Conservation (phyloP, 1,284 basidiomycete species). For the Trametes sp. region DNA sequence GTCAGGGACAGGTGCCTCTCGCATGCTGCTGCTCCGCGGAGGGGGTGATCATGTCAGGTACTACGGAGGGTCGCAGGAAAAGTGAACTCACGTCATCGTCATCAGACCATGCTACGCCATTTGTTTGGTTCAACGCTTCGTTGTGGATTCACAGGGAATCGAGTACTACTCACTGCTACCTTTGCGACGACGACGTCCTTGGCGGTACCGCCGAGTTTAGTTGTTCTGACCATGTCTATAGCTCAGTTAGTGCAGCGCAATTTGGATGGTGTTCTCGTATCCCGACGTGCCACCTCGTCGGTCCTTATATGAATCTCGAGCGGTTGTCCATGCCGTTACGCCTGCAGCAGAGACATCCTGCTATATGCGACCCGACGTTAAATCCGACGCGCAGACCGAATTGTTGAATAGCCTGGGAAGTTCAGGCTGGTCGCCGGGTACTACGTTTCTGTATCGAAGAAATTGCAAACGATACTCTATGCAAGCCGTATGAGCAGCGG, state of each 20-base stretch:
- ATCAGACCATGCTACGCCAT: constrained; percentile 52
- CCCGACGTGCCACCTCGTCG: too few relatives aligned
- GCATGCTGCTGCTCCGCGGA: neutral
- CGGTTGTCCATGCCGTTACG: neutral
- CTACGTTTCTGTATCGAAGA: neutral
- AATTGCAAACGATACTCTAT: neutral
- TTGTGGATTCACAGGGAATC: too few relatives aligned
- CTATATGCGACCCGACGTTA: neutral
- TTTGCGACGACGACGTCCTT: constrained; percentile 18
- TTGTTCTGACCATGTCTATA: constrained; percentile 16
- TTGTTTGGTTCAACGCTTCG: neutral
- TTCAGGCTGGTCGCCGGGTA: neutral
- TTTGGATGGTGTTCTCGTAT: too few relatives aligned
- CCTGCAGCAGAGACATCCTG: neutral
- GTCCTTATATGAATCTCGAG: neutral
- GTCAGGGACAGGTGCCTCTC: constrained; percentile 45
- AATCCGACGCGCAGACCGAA: neutral
- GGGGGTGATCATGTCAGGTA: neutral
- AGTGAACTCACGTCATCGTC: constrained; percentile 50
- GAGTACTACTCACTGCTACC: constrained; percentile 15
- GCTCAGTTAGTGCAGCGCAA: neutral
- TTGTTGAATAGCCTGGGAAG: neutral
- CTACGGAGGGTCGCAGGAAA: too few relatives aligned
- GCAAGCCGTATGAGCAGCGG: neutral
- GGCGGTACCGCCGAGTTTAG: constrained; percentile 19